These are phyloP conservation scores for Ogataea haglerorum DNA, from an alignment of 805 yeast genomes.

Conservation along the genomic window DNA sequence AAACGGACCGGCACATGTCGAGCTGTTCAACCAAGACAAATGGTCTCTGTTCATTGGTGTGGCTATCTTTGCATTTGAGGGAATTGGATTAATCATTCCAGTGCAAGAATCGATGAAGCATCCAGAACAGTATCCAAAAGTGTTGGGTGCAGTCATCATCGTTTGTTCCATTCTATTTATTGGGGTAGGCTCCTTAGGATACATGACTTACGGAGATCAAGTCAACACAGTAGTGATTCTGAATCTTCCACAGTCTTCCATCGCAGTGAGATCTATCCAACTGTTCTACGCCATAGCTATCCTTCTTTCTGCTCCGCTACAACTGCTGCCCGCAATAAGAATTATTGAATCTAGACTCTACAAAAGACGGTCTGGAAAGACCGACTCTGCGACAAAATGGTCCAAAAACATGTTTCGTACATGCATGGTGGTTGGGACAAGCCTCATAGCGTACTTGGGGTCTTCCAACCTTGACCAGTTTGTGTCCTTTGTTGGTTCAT, in stretches of 20 bases:
- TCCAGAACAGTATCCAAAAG: slow-evolving; percentile 70
- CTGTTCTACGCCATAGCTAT: slow-evolving; percentile 72
- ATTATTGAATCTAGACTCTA: slow-evolving; percentile 65
- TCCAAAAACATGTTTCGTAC: slow-evolving; percentile 58
- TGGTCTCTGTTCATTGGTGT: slow-evolving; percentile 79
- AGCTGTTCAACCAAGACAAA: slow-evolving; percentile 49
- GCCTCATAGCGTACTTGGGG: slow-evolving; percentile 61
- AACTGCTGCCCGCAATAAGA: slow-evolving; percentile 74
- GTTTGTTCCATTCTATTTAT: slow-evolving; percentile 64
- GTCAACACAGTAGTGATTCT: slow-evolving; percentile 67
- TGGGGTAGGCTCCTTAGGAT: slow-evolving; percentile 64
- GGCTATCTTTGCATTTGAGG: slow-evolving; percentile 86
- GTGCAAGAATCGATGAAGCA: slow-evolving; percentile 77
- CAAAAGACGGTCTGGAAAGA: slow-evolving; percentile 55
- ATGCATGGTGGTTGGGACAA: slow-evolving; percentile 49
- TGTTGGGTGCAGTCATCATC: slow-evolving; percentile 55
- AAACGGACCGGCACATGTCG: slow-evolving; percentile 50
- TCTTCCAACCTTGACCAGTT: slow-evolving; percentile 67
- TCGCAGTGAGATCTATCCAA: slow-evolving; percentile 61
- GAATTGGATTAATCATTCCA: slow-evolving; percentile 78
- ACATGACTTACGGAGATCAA: slow-evolving; percentile 61
- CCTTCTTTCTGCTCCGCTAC: slow-evolving; percentile 75
- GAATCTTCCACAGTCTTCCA: slow-evolving; percentile 67
- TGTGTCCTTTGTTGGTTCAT: slow-evolving; percentile 78
- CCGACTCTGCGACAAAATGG: slow-evolving; percentile 56